phyloP scores from a whole-genome alignment of 495 filamentous ascomycete genomes.

The Ramalina peruviana region DNA sequence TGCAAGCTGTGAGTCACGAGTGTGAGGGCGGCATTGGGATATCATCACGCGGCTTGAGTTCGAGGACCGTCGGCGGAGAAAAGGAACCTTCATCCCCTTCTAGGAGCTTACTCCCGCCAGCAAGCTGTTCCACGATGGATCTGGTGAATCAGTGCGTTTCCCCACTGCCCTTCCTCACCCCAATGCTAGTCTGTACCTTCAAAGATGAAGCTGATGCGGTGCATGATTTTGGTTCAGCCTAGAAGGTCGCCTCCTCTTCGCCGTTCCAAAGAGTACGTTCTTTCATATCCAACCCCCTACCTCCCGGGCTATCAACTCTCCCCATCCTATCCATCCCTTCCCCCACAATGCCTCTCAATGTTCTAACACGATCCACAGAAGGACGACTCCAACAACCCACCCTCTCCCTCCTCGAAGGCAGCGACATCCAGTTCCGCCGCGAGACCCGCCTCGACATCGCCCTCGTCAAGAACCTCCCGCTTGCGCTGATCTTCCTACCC shows the following conservation, averaged over 20 bases:
- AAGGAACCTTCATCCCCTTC: not conserved
- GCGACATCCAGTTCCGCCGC: slow-evolving; percentile 89
- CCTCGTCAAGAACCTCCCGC: slow-evolving; percentile 84
- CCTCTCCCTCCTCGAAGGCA: slow-evolving; percentile 79
- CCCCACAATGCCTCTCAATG: not conserved
- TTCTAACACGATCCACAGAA: slow-evolving; percentile 40
- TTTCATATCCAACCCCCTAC: not conserved
- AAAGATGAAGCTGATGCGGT: slow-evolving; percentile 1
- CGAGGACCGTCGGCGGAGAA: no score
- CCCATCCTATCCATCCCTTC: not conserved
- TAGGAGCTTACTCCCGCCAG: not conserved
- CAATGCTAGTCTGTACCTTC: not conserved
- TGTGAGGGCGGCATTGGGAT: no score
- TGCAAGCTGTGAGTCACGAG: no score
- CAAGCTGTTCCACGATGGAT: not conserved
- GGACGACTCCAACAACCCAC: slow-evolving; percentile 75
- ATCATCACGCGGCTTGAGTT: no score
- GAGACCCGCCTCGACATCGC: slow-evolving; percentile 92
- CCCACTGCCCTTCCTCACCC: not conserved
- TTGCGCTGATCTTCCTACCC: slow-evolving; percentile 93
- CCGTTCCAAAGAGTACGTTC: slow-evolving; percentile 82
- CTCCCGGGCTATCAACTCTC: not conserved
- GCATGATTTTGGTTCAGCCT: slow-evolving; percentile 51
- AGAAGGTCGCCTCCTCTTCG: slow-evolving; percentile 87
- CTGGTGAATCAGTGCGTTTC: not conserved